These are phyloP conservation scores for Torulaspora maleeae DNA, from an alignment of 805 yeast genomes.

Conservation along the genomic window DNA sequence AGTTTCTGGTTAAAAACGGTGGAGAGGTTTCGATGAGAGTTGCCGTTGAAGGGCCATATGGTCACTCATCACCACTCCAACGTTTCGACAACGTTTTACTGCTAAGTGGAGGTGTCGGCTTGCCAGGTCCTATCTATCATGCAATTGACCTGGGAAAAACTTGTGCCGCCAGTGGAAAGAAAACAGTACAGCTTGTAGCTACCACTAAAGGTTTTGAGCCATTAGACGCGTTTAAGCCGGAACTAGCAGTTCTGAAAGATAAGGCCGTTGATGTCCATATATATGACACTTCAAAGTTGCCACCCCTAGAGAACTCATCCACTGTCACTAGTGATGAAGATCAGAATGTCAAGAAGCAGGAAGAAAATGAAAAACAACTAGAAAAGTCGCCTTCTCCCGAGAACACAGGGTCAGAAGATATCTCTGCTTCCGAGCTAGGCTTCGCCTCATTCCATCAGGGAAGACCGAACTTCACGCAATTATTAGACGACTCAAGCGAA, in stretches of 20 bases:
- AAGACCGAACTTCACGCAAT: constrained; percentile 44
- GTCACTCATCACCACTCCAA: constrained; percentile 47
- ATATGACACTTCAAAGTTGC: constrained; percentile 13
- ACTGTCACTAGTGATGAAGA: background rate
- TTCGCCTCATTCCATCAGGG: constrained; percentile 40
- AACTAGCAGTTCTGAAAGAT: constrained; percentile 15
- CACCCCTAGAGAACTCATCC: background rate
- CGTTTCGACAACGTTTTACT: constrained; percentile 52
- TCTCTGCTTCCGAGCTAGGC: constrained; percentile 1
- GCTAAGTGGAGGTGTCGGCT: constrained; percentile 71
- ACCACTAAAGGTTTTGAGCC: constrained; percentile 17
- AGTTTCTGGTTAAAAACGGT: constrained; percentile 32
- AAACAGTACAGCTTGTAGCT: constrained; percentile 15
- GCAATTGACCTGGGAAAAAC: constrained; percentile 37
- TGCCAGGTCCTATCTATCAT: constrained; percentile 56
- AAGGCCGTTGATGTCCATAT: constrained; percentile 17
- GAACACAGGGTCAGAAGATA: background rate
- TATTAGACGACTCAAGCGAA: constrained; percentile 38
- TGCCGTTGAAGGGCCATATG: constrained; percentile 68
- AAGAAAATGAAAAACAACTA: background rate
- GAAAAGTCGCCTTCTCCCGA: background rate
- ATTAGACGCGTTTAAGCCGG: constrained; percentile 19
- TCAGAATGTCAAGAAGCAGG: background rate
- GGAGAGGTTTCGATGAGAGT: constrained; percentile 33
- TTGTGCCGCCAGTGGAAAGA: constrained; percentile 6